A percentile compares a stretch with the other conserved stretches of the same genome.
phyloP scores from a whole-genome alignment of 2,329 filamentous ascomycete genomes.

The Lasiodiplodia gonubiensis region DNA sequence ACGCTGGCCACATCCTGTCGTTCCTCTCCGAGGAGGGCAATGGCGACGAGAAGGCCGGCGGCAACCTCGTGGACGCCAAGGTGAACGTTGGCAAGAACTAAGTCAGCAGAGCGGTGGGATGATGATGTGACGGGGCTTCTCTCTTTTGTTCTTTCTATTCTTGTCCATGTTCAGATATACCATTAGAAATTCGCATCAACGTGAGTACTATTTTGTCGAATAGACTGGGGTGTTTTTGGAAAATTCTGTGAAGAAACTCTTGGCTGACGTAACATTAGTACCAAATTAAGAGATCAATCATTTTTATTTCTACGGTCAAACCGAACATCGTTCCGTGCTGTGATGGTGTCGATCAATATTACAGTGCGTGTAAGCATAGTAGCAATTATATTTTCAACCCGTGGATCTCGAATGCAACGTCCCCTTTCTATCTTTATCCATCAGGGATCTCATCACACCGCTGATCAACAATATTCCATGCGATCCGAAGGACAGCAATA shows the following conservation, averaged over 20 bases:
- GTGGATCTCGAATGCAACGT: neutral
- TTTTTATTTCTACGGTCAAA: neutral
- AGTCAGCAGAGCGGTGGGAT: neutral
- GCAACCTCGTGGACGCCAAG: neutral
- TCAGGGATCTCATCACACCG: no score
- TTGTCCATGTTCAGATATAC: constrained; percentile 1
- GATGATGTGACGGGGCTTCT: constrained; percentile 1
- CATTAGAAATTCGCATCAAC: neutral
- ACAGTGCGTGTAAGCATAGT: neutral
- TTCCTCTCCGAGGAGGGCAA: constrained; percentile 3
- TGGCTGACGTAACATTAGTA: constrained; percentile 3
- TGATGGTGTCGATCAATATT: neutral
- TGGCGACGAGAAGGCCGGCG: neutral
- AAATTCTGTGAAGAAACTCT: neutral
- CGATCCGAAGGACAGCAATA: no score
- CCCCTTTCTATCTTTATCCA: neutral
- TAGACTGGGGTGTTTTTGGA: neutral
- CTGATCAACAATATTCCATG: no score
- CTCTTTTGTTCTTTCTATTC: neutral
- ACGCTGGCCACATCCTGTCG: neutral
- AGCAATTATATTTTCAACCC: neutral
- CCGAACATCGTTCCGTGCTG: neutral
- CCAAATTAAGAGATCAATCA: constrained; percentile 12
- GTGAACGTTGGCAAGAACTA: constrained; percentile 1
- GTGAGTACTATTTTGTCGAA: neutral